phyloP scores from a whole-genome alignment of 2,329 filamentous ascomycete species.

The Emmonsiellopsis sp. region DNA sequence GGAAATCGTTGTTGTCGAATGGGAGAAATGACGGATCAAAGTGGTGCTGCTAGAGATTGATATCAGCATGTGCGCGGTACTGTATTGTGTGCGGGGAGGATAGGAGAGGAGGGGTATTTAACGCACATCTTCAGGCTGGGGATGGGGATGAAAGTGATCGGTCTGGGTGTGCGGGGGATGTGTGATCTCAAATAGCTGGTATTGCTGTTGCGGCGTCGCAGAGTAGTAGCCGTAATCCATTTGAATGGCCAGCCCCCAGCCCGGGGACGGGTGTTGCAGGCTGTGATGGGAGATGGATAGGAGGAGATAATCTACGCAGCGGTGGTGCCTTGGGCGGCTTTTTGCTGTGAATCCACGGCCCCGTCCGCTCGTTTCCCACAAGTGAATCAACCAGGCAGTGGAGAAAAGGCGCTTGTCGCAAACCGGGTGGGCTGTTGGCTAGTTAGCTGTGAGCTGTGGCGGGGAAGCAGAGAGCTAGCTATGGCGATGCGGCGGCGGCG shows the following conservation, averaged over 20 bases:
- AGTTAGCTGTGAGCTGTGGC: too few species aligned
- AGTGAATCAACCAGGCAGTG: too few species aligned
- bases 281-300: neutral
- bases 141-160: slow-evolving; percentile 40
- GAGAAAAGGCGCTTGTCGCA: too few species aligned
- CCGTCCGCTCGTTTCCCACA: too few species aligned
- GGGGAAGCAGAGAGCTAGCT: too few species aligned
- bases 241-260: neutral
- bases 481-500: too few species aligned
- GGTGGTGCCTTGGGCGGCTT: neutral
- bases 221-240: slow-evolving; percentile 53
- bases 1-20: slow-evolving; percentile 29
- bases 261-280: neutral
- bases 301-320: neutral
- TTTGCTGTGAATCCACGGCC: neutral
- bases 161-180: slow-evolving; percentile 31
- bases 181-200: slow-evolving; percentile 41
- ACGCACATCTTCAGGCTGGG: slow-evolving; percentile 32
- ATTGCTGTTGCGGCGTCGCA: slow-evolving; percentile 33
- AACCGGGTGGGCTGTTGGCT: too few species aligned
- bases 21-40: slow-evolving; percentile 28
- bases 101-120: slow-evolving; percentile 14
- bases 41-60: slow-evolving; percentile 18
- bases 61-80: slow-evolving; percentile 11
- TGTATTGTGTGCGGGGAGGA: slow-evolving; percentile 3